phyloP scores from a whole-genome alignment of 1,139 yeast species.

The Saccharomyces hybrid region DNA sequence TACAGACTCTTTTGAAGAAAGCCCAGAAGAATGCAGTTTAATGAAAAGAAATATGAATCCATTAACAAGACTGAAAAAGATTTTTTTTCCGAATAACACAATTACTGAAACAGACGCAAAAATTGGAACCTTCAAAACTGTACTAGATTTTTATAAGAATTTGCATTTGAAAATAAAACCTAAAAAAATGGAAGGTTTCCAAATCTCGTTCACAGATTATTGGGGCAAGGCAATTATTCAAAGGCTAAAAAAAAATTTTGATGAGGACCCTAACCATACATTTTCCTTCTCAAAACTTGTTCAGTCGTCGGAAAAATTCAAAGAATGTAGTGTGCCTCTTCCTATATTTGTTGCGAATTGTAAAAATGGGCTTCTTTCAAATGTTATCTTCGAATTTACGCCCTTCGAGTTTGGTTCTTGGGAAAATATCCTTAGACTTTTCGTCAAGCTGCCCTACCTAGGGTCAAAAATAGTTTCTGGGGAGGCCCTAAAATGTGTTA shows the following conservation, averaged over 20 bases:
- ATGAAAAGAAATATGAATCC: constrained; percentile 21
- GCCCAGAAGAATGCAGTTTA: constrained; percentile 13
- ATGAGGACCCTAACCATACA: constrained; percentile 8
- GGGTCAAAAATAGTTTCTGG: constrained; percentile 44
- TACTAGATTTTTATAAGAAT: constrained; percentile 42
- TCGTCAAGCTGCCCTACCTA: constrained; percentile 45
- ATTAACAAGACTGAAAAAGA: constrained; percentile 10
- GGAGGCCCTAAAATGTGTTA: constrained; percentile 37
- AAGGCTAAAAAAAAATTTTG: constrained; percentile 33
- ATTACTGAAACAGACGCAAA: neutral
- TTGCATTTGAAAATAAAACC: constrained; percentile 46
- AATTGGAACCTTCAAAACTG: constrained; percentile 28
- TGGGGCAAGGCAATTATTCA: constrained; percentile 57
- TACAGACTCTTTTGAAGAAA: neutral
- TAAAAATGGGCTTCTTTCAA: constrained; percentile 24
- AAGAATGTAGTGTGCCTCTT: constrained; percentile 35
- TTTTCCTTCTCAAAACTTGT: constrained; percentile 29
- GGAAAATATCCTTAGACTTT: constrained; percentile 46
- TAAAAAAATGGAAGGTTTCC: constrained; percentile 47
- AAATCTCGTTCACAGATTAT: constrained; percentile 55
- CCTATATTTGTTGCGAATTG: constrained; percentile 39
- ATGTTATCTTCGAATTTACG: constrained; percentile 44
- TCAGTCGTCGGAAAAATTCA: constrained; percentile 28
- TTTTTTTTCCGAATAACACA: constrained; percentile 9
- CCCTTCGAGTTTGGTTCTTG: constrained; percentile 70